Base-by-base conservation (phyloP, 1,139 yeast genomes). In the Debaryomyces psychrophilus region DNA sequence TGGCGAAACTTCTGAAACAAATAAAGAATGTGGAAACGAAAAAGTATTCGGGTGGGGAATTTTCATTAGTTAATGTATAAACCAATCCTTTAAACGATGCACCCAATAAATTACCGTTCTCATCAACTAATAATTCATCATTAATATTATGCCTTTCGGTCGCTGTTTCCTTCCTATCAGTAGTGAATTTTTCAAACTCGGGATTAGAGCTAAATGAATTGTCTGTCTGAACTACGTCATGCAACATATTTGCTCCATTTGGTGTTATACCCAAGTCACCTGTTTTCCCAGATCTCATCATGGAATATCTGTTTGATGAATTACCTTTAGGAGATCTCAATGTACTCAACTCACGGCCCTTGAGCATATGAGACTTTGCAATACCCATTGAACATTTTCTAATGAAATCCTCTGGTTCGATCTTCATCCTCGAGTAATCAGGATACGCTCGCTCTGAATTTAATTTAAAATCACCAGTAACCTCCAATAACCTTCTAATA, bases 11-110 rank as follows among this genome's bases (percentile, higher is more conserved):
- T 56, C 95, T 76, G 68, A 88, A 92, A 37, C 93, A 86, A 45
- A 90, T 73, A 68, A 90, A 84, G 61, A 92, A 90, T 0, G 95
- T 82, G 0, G 95, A 81, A 4, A 82, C 76, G 53, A 87, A 82
- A 56, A 85, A 82, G 47, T 83, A 82, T 51, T 85, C 90, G 5
- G 84, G 85, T 2, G 90, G 87, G 2, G 82, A 73, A 23, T 67
- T 66, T 60, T 88, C 96, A 61, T 87, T 85, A 0, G 96, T 89
- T 44, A 90, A 67, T 20, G 88, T 72, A 56, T 76, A 80, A 2
- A 90, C 82, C 47, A 90, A 71, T 0, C 92, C 92, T 55, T 83
- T 82, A 56, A 90, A 81, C 0, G 96, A 85, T 1, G 92, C 92
- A 4, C 96, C 96, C 38, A 87, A 66, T 31, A 90, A 64, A 44